Percentiles rank a stretch among this genome's conserved stretches.
phyloP scores from a whole-genome alignment of 345 rosid genomes.

The Cochlearia excelsa region DNA sequence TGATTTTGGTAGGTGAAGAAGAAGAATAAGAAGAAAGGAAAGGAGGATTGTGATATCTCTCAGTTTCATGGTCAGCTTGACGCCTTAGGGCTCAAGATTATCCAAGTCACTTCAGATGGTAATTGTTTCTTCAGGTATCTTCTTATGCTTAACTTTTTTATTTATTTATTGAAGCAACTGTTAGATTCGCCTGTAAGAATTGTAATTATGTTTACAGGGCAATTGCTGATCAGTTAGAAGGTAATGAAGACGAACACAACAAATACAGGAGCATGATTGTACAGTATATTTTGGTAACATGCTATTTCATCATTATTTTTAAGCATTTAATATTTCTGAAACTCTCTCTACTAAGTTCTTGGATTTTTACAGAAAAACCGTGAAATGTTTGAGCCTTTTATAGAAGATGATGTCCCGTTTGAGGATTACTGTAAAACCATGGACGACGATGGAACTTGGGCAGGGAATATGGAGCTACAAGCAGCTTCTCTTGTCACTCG shows the following conservation, averaged over 20 bases:
- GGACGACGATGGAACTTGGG: constrained; percentile 94
- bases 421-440: constrained; percentile 78
- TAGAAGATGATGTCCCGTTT: constrained; percentile 87
- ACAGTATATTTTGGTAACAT: constrained; percentile 62
- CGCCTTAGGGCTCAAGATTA: constrained; percentile 61
- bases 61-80: constrained; percentile 69
- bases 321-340: neutral
- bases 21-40: constrained; percentile 71
- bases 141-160: constrained; percentile 27
- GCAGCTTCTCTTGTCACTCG: constrained; percentile 89
- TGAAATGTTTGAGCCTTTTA: constrained; percentile 81
- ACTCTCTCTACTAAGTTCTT: neutral
- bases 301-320: neutral
- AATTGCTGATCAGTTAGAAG: constrained; percentile 87
- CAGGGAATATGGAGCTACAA: constrained; percentile 93
- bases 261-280: constrained; percentile 73
- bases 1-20: constrained; percentile 53
- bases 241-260: constrained; percentile 70
- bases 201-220: constrained; percentile 61
- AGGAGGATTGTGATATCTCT: constrained; percentile 61
- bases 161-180: neutral
- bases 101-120: constrained; percentile 86
- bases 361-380: constrained; percentile 54
- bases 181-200: constrained; percentile 18
- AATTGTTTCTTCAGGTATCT: constrained; percentile 91